Conservation (phyloP, 1,139 yeast species). For the Eremothecium coryli region DNA sequence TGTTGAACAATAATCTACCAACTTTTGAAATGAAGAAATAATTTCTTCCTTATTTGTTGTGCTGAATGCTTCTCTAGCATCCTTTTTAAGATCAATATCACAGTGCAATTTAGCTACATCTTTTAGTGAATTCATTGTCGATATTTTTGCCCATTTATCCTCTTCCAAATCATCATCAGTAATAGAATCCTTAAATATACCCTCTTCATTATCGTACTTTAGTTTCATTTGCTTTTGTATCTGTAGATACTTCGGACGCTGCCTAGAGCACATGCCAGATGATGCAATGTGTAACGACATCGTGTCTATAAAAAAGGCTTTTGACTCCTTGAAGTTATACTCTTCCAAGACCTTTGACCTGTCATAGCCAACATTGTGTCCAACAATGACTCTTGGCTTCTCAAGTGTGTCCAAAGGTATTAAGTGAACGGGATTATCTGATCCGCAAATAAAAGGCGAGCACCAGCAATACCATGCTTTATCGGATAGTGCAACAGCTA, state of each 20-base stretch:
- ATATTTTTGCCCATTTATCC: constrained; percentile 66
- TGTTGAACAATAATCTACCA: constrained; percentile 73
- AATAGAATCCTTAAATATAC: too few relatives aligned
- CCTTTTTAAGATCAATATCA: constrained; percentile 57
- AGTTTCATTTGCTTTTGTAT: constrained; percentile 4
- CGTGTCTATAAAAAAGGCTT: constrained; percentile 78
- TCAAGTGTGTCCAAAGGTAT: constrained; percentile 56
- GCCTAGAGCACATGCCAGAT: constrained; percentile 89
- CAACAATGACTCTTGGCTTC: constrained; percentile 55
- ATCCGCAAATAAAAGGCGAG: constrained; percentile 66
- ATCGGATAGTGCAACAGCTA: constrained; percentile 73
- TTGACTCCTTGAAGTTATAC: constrained; percentile 55
- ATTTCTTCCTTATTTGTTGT: constrained; percentile 47
- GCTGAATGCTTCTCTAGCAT: constrained; percentile 55
- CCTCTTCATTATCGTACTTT: background rate
- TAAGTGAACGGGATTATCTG: constrained; percentile 47
- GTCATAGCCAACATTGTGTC: constrained; percentile 88
- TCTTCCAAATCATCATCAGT: constrained; percentile 7
- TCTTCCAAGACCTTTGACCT: constrained; percentile 81
- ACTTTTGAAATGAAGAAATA: constrained; percentile 45
- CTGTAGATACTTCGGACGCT: constrained; percentile 57
- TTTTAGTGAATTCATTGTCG: constrained; percentile 72
- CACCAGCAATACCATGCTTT: constrained; percentile 95
- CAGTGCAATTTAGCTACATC: constrained; percentile 80
- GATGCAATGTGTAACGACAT: constrained; percentile 89